Evolutionary conservation across 2,329 filamentous ascomycete genomes (phyloP), one percentile per base, ranked within the genome.

Genomic region (Sporothrix brunneoviolacea): DNA sequence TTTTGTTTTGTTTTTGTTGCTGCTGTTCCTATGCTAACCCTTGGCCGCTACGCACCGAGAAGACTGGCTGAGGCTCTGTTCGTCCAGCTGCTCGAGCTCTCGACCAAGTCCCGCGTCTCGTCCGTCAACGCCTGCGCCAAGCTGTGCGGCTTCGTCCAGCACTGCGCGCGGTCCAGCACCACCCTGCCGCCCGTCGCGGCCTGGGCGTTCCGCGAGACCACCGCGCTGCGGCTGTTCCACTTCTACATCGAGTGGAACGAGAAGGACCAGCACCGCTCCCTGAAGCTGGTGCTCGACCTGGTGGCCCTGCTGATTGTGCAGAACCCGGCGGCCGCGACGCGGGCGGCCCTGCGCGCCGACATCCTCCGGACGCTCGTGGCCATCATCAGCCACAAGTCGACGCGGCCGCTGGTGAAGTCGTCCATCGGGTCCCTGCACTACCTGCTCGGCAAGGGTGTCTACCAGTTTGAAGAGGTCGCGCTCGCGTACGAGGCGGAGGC

Each of bases 241-340:
- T 83, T 82, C 59, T 85, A 80, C 60, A 68, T 84, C 45, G 80
- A 83, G 58, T 84, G 80, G 79, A 83, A 82, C 58, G 81, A 84
- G 59, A 78, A 77, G 50, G 80, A 84, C 59, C 76, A 80, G 53
- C 77, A 83, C 58, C 71, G 81, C 10, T 80, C 80, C 32, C 78
- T 84, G 76, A 77, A 76, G 55, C 71, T 83, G 52, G 74, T 83
- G 4, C 69, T 84, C 28, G 80, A 84, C 56, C 66, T 82, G 18
- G 65, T 83, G 19, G 70, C 72, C 6, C 69, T 71, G 48, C 70
- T 80, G 16, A 67, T 80, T 35, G 61, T 63, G 42, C 71, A 67
- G 49, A 80, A 83, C 53, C 73, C 77, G 0, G 62, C 70, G 24
- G 58, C 63, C 3, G 54, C 64, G n/a, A 62, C 62, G 18, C 66